Percentiles rank a stretch among this genome's conserved stretches.
Conservation (phyloP, 2,329 filamentous ascomycete species). For the Mollisiaceae sp. region DNA sequence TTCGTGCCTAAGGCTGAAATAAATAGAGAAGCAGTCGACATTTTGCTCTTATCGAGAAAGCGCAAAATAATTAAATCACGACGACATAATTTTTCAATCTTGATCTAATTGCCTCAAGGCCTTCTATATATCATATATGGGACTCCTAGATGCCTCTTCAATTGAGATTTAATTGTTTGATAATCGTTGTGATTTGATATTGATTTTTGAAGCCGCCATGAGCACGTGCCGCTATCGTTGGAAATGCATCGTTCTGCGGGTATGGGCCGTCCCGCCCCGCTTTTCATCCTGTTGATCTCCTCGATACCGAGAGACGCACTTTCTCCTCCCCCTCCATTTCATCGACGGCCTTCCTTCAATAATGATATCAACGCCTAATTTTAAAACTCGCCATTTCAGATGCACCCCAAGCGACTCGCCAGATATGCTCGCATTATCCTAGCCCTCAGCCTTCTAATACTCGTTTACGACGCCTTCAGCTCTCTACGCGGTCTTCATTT, state of each 20-base stretch:
- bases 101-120: neutral
- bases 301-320: no score
- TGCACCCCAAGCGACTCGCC: neutral
- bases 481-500: neutral
- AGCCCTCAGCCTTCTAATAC: neutral
- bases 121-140: neutral
- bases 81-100: neutral
- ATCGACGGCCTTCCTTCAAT: neutral
- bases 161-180: no score
- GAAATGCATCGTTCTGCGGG: neutral
- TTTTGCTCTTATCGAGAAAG: neutral
- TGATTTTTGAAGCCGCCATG: neutral
- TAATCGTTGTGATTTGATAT: no score
- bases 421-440: neutral
- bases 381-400: neutral
- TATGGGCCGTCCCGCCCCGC: no score
- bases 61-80: neutral
- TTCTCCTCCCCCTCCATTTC: no score
- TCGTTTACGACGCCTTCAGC: neutral
- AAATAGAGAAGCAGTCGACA: neutral
- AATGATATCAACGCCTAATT: neutral
- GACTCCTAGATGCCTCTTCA: no score
- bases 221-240: neutral
- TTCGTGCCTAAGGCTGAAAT: neutral
- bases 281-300: no score